Percentiles rank a stretch among this genome's conserved stretches.
Conservation (phyloP, 768 basidiomycete species). For the Phylloporus arenicola region DNA sequence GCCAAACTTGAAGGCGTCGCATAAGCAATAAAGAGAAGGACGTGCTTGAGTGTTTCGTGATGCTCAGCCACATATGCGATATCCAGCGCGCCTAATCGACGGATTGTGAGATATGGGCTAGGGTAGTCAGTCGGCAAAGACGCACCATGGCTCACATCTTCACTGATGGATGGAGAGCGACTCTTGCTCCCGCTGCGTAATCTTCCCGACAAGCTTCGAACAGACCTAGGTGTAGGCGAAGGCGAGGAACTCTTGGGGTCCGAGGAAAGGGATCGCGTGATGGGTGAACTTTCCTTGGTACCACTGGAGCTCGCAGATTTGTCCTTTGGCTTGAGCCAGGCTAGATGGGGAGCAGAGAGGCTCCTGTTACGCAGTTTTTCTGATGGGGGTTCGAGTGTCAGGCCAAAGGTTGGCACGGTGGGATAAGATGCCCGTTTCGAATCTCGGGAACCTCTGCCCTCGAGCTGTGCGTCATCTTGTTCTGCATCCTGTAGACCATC, state of each 20-base stretch:
- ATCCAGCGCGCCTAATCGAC: constrained; percentile 28
- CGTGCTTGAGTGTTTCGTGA: constrained; percentile 78
- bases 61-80: constrained; percentile 65
- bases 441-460: constrained; percentile 9
- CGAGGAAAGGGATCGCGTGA: constrained; percentile 15
- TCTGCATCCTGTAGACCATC: neutral
- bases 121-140: neutral
- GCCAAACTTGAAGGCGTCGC: constrained; percentile 6
- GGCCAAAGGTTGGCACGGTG: neutral
- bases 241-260: constrained; percentile 7
- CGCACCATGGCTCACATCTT: constrained; percentile 15
- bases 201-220: constrained; percentile 20
- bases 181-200: constrained; percentile 19
- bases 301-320: constrained; percentile 7
- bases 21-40: constrained; percentile 64
- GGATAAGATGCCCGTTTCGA: constrained; percentile 22
- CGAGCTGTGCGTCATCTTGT: neutral
- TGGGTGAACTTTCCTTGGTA: constrained; percentile 9
- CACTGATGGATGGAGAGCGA: constrained; percentile 13
- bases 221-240: constrained; percentile 5
- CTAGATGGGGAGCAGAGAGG: constrained; percentile 54
- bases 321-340: constrained; percentile 46
- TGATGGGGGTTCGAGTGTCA: constrained; percentile 11
- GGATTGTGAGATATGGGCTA: constrained; percentile 1
- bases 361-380: constrained; percentile 42